phyloP scores from a whole-genome alignment of 495 filamentous ascomycete genomes.

The Geoglossum glabrum region DNA sequence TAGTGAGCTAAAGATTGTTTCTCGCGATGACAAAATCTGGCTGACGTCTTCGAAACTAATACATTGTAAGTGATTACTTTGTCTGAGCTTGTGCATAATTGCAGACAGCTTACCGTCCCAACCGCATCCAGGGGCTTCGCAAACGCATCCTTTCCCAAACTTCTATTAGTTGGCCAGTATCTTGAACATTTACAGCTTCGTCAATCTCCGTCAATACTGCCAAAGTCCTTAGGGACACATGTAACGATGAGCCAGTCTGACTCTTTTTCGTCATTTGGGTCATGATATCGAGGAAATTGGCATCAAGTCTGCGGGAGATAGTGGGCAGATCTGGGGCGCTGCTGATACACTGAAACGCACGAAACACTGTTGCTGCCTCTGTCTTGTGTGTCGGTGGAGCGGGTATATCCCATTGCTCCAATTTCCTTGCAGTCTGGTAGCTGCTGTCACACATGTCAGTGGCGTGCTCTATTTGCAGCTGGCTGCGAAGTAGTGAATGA shows the following conservation, averaged over 20 bases:
- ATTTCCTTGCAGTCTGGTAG: slow-evolving; percentile 60
- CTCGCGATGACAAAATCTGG: slow-evolving; percentile 60
- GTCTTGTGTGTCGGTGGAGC: slow-evolving; percentile 39
- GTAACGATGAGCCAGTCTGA: slow-evolving; percentile 37
- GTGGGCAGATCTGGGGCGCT: slow-evolving; percentile 34
- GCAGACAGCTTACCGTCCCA: slow-evolving; percentile 35
- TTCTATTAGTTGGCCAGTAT: slow-evolving; percentile 37
- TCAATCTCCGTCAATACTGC: slow-evolving; percentile 66
- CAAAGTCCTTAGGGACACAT: slow-evolving; percentile 44
- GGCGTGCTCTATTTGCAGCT: slow-evolving; percentile 19
- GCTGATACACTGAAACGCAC: slow-evolving; percentile 58
- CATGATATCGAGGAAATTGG: slow-evolving; percentile 44
- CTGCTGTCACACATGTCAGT: slow-evolving; percentile 40
- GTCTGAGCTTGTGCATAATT: background rate
- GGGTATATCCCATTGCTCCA: slow-evolving; percentile 86
- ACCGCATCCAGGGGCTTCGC: slow-evolving; percentile 60
- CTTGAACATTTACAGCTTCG: slow-evolving; percentile 43
- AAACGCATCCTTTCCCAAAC: slow-evolving; percentile 39
- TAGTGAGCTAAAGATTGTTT: slow-evolving; percentile 64
- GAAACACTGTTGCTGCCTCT: slow-evolving; percentile 51
- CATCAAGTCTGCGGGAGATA: slow-evolving; percentile 33
- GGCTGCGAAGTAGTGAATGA: slow-evolving; percentile 46
- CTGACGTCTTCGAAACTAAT: slow-evolving; percentile 60
- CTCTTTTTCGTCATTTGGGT: slow-evolving; percentile 30
- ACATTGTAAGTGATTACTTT: background rate